A percentile compares a stretch with the other conserved stretches of the same genome.
These are phyloP conservation scores for Austropuccinia psidii DNA, from an alignment of 1,284 basidiomycete species.

Conservation along the genomic window DNA sequence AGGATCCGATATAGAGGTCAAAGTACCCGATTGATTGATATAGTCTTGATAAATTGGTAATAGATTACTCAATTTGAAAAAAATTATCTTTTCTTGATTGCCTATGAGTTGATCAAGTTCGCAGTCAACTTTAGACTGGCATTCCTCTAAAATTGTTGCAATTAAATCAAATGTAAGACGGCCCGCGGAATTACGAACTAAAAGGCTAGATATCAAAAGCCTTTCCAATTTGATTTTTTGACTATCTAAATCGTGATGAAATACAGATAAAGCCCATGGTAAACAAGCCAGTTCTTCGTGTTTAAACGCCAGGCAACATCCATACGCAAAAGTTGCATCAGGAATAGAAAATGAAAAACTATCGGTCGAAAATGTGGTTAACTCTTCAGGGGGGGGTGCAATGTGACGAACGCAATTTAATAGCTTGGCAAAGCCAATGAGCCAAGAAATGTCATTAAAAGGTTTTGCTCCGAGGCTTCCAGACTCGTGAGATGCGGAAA, in stretches of 20 bases:
- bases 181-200: constrained; percentile 32
- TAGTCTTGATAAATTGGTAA: constrained; percentile 25
- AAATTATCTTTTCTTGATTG: not conserved
- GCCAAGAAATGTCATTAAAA: not conserved
- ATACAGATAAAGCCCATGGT: constrained; percentile 21
- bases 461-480: not conserved
- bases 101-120: not conserved
- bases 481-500: not conserved
- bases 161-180: not conserved
- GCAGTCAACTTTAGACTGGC: not conserved
- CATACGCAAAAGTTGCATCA: constrained; percentile 1
- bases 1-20: constrained; percentile 18
- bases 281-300: constrained; percentile 15
- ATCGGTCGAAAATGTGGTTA: not conserved
- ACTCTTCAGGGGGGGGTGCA: not conserved
- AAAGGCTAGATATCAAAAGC: constrained; percentile 5
- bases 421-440: constrained; percentile 15
- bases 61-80: not conserved
- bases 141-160: not conserved
- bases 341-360: not conserved
- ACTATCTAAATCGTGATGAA: not conserved
- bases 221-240: not conserved
- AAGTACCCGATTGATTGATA: constrained; percentile 6
- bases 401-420: not conserved
- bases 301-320: constrained; percentile 22